Evolutionary conservation across 148 eudicot species (phyloP).

Genomic region (Camellia lanceoleosa): DNA sequence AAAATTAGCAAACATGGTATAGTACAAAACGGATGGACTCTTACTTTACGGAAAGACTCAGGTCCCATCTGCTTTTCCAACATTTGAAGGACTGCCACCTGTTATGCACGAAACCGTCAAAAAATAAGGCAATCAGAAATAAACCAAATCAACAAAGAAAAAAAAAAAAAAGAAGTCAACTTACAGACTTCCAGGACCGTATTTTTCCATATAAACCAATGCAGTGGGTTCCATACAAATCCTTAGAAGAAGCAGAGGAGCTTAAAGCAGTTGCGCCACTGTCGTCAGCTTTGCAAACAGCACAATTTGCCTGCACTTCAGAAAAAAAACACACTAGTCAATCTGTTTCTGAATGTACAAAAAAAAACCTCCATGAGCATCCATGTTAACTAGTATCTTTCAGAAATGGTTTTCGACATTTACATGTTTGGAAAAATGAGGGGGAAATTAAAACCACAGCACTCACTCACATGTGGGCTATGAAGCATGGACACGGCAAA

Average conservation of each 20-base stretch:
- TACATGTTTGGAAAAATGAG: not conserved
- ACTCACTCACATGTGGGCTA: not conserved
- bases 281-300: conserved; percentile 93
- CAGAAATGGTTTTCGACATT: not conserved
- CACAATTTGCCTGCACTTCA: conserved; percentile 68
- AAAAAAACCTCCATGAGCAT: not conserved
- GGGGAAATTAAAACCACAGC: not conserved
- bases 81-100: conserved; percentile 98
- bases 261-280: conserved; percentile 87
- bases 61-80: conserved; percentile 99
- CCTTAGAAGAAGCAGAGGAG: conserved; percentile 64
- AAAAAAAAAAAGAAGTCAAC: conserved; percentile 24
- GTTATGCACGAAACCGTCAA: conserved; percentile 14
- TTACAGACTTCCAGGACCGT: conserved; percentile 95
- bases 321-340: not conserved
- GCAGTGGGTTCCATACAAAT: conserved; percentile 86
- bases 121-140: conserved; percentile 8
- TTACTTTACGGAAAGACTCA: conserved; percentile 88
- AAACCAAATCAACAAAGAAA: not conserved
- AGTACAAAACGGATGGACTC: conserved; percentile 15
- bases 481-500: too few species aligned
- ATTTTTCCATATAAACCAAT: conserved; percentile 92
- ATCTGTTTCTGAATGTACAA: not conserved
- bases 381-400: not conserved
- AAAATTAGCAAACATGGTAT: conserved; percentile 4